Evolutionary conservation across 345 rosid genomes (phyloP).

Genomic region (Microthlaspi erraticum): DNA sequence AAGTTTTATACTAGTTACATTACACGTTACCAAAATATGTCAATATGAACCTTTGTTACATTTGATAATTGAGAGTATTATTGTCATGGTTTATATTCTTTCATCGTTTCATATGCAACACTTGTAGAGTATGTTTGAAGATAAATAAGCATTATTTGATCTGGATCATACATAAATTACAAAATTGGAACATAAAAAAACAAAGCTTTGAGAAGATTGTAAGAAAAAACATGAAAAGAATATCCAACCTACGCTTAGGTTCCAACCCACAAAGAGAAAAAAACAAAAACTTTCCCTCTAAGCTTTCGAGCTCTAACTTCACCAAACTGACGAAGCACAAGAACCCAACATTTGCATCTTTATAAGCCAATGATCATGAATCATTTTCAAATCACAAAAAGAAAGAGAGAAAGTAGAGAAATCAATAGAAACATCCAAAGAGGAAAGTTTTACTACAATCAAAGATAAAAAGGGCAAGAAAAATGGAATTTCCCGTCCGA

Average conservation of each 20-base stretch:
- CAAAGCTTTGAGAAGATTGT: background rate
- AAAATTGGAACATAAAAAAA: background rate
- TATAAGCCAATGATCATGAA: conserved; percentile 42
- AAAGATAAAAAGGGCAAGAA: background rate
- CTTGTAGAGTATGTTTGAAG: conserved; percentile 1
- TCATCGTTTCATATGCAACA: background rate
- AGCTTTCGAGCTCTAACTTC: conserved; percentile 33
- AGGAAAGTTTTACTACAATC: background rate
- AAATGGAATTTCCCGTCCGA: conserved; percentile 31
- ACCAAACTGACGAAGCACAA: conserved; percentile 45
- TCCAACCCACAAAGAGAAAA: conserved; percentile 42
- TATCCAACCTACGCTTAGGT: conserved; percentile 38
- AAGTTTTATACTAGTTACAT: background rate
- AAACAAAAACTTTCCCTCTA: conserved; percentile 44
- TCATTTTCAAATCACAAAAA: conserved; percentile 39
- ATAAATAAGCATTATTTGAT: background rate
- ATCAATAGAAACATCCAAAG: conserved; percentile 15
- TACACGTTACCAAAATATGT: background rate
- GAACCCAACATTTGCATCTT: conserved; percentile 43
- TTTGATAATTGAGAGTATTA: background rate
- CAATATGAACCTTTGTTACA: background rate
- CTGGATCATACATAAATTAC: background rate
- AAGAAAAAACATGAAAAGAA: conserved; percentile 6
- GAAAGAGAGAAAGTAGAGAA: conserved; percentile 16
- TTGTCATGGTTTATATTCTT: background rate